Conservation (phyloP, 305 asterid genomes). For the Coffea humblotiana region DNA sequence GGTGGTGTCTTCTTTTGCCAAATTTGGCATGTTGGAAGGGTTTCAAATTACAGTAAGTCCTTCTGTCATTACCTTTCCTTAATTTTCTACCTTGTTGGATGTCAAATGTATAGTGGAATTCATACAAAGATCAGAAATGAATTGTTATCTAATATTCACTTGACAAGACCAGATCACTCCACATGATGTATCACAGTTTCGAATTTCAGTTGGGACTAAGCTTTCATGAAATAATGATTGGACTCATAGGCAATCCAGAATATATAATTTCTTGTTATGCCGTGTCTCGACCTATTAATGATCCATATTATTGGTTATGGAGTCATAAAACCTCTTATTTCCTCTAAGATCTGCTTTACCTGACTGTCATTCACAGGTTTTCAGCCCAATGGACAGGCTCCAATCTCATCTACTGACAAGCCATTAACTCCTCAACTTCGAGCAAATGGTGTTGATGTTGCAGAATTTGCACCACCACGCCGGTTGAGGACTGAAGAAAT, state of each 20-base stretch:
- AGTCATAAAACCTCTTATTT: not conserved
- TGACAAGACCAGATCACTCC: not conserved
- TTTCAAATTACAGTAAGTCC: constrained; percentile 17
- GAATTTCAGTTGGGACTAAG: too few species aligned
- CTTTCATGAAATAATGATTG: not conserved
- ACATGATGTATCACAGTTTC: not conserved
- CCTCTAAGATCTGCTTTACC: not conserved
- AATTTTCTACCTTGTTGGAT: not conserved
- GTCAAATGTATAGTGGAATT: not conserved
- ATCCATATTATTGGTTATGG: not conserved
- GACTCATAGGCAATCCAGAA: not conserved
- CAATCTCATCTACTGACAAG: constrained; percentile 61
- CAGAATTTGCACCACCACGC: constrained; percentile 49
- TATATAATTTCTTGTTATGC: not conserved
- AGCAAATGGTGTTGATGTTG: constrained; percentile 38
- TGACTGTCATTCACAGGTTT: constrained; percentile 1
- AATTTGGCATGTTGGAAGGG: constrained; percentile 28
- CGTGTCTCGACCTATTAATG: too few species aligned
- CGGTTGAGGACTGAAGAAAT: constrained; percentile 56
- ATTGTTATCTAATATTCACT: not conserved
- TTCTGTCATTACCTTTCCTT: not conserved
- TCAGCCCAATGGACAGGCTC: constrained; percentile 54
- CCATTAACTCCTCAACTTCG: constrained; percentile 39
- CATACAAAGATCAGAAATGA: too few species aligned
- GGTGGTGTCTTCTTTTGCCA: constrained; percentile 33